Base-by-base conservation (phyloP, 441 rosid genomes). In the Erysimum cheiri region DNA sequence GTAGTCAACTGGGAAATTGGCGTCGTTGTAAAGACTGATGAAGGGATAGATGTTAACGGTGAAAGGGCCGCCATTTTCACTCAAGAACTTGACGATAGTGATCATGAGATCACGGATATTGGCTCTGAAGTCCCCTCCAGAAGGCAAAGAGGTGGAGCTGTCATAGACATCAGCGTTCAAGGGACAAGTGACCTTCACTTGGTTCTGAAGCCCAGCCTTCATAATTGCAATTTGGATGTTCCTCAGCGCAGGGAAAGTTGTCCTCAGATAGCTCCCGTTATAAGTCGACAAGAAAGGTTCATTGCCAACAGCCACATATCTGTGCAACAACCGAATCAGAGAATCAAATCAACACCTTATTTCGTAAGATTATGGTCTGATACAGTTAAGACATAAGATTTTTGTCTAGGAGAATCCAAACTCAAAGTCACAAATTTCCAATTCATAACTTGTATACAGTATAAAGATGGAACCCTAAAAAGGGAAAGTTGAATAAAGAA, bases 41-140 rank as follows among this genome's bases (percentile, higher is more conserved):
- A 91, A 93, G 7, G 98, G 98, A 71, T 93, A 93, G 57, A 93
- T 93, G 79, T 93, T 93, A 32, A 93, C 98, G 0, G 96, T 93
- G 71, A 93, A 91, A 4, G 97, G 93, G 12, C 87, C 76, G 15
- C 87, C 87, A 6, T 67, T 85, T 29, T 85, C 89, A 8, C 87
- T 88, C 81, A 91, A 76, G 79, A 89, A 88, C 83, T 93, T 89
- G 75, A 93, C 88, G 31, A 93, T 85, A 1, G 80, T 55, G 59
- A 93, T 73, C 98, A 93, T 91, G 74, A 78, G 79, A 64, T 88
- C 89, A 52, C 71, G 94, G 79, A 93, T 91, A 69, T 83, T 87
- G 14, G 96, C 59, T 50, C 98, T 87, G 70, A 93, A 93, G 75
- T 93, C 98, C n/a, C 96, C 98, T 33, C 87, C 97, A 57, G 98